Evolutionary conservation across 78 protist genomes (phyloP), one percentile per base, ranked within the genome.

Genomic region (Fonticula alba): DNA sequence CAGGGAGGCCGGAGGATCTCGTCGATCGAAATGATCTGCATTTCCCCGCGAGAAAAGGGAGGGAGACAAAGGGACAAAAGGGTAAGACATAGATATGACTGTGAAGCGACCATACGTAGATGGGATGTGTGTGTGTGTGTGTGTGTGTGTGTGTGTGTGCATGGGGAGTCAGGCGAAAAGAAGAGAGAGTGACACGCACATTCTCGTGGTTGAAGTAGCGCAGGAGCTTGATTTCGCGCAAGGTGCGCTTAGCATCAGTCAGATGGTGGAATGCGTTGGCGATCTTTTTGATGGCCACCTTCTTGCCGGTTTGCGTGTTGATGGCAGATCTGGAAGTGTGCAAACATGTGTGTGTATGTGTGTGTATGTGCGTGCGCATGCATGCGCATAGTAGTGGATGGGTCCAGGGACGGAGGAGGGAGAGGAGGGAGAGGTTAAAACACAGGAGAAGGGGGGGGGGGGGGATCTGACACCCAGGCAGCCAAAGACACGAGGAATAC

Each of bases 231-330:
- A 96, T 59, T 60, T 96, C 99, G n/a, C 99, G 87, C 26, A 92
- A 80, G 3, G 83, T 76, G 3, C 98, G 77, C 78, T 85, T 90
- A 3, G 82, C 76, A 60, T 93, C 98, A 2, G 78, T 74, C 5
- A 75, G 50, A 58, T 91, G 79, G 3, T 80, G 84, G 62, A 93
- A 91, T 14, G 84, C 93, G 31, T 82, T 79, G 29, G 54, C 49
- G 43, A 92, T 80, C 71, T 82, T 86, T 76, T 95, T 95, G 63
- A 95, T 83, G 20, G 98, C 98, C n/a, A 76, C 80, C 22, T 68
- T n/a, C n/a, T n/a, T n/a, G n/a, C n/a, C n/a, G n/a, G n/a, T n/a
- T n/a, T n/a, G n/a, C n/a, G n/a, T n/a, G n/a, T n/a, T n/a, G n/a
- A n/a, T n/a, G n/a, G n/a, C n/a, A n/a, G n/a, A n/a, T n/a, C n/a